Conservation (phyloP, 805 yeast genomes). For the Teunomyces kruisii region DNA sequence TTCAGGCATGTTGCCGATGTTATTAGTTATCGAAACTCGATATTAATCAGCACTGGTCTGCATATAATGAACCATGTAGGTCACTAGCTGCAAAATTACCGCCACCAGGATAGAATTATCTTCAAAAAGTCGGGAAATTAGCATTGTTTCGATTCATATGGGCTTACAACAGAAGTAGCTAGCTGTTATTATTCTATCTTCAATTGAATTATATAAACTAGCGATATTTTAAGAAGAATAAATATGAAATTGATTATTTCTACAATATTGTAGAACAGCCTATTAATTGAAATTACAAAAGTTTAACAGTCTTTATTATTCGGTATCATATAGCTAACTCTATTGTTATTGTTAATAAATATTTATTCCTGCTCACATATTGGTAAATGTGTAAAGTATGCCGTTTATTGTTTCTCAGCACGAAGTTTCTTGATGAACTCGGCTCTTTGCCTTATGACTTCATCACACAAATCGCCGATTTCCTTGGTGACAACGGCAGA, state of each 20-base stretch:
- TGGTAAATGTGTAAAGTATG: neutral
- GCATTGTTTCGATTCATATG: too few relatives aligned
- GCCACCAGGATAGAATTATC: neutral
- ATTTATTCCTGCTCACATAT: neutral
- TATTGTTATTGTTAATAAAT: neutral
- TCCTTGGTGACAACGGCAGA: conserved; percentile 67
- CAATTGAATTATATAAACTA: too few relatives aligned
- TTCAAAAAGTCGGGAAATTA: too few relatives aligned
- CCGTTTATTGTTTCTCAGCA: neutral
- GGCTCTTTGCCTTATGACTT: conserved; percentile 17
- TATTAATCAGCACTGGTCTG: neutral
- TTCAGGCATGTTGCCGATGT: conserved; percentile 1
- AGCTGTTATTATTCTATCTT: too few relatives aligned
- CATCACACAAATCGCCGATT: conserved; percentile 68
- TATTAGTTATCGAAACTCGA: neutral
- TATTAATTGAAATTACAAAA: too few relatives aligned
- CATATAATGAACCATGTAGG: neutral
- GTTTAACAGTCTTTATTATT: too few relatives aligned
- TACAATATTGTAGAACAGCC: too few relatives aligned
- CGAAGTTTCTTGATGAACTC: conserved; percentile 11
- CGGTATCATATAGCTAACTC: too few relatives aligned
- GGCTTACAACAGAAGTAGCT: neutral
- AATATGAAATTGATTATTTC: too few relatives aligned
- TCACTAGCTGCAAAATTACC: neutral
- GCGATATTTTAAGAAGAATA: too few relatives aligned